phyloP scores from a whole-genome alignment of 2,329 filamentous ascomycete species.

The Chrysoporthe cubensis region DNA sequence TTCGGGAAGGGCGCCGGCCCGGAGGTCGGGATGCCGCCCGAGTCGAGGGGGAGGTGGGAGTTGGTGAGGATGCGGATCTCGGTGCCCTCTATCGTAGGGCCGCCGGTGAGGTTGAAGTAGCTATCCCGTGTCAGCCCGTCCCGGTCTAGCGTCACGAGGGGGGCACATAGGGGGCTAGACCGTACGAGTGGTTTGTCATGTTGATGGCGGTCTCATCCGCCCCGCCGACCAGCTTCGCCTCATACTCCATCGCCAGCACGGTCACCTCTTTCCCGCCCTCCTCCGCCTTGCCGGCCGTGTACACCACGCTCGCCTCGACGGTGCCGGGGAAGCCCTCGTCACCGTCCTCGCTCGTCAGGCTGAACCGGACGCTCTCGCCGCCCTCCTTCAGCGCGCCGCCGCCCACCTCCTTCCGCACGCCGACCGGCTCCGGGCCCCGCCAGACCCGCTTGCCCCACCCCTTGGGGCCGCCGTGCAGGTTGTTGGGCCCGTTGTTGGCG shows the following conservation, averaged over 20 bases:
- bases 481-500: constrained; percentile 78
- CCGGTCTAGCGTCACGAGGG: no score
- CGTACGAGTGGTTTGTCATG: constrained; percentile 92
- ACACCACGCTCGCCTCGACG: constrained; percentile 76
- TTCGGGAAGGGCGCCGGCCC: constrained; percentile 66
- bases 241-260: constrained; percentile 85
- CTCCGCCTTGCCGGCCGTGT: constrained; percentile 71
- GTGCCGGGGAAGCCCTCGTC: constrained; percentile 92
- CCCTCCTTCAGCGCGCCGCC: constrained; percentile 51
- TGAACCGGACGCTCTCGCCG: constrained; percentile 70
- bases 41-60: constrained; percentile 74
- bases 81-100: constrained; percentile 58
- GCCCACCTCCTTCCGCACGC: constrained; percentile 46
- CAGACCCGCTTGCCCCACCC: constrained; percentile 86
- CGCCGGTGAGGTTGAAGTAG: constrained; percentile 68
- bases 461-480: constrained; percentile 69
- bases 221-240: constrained; percentile 77
- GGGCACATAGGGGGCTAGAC: constrained; percentile 22
- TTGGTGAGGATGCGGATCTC: constrained; percentile 68
- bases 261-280: constrained; percentile 64
- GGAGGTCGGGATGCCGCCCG: constrained; percentile 73
- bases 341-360: constrained; percentile 71
- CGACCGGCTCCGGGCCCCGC: constrained; percentile 69
- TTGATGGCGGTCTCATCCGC: constrained; percentile 90
- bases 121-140: constrained; percentile 35